Evolutionary conservation across 768 basidiomycete genomes (phyloP), one percentile per base, ranked within the genome.

Genomic region (Leccinum boreale): DNA sequence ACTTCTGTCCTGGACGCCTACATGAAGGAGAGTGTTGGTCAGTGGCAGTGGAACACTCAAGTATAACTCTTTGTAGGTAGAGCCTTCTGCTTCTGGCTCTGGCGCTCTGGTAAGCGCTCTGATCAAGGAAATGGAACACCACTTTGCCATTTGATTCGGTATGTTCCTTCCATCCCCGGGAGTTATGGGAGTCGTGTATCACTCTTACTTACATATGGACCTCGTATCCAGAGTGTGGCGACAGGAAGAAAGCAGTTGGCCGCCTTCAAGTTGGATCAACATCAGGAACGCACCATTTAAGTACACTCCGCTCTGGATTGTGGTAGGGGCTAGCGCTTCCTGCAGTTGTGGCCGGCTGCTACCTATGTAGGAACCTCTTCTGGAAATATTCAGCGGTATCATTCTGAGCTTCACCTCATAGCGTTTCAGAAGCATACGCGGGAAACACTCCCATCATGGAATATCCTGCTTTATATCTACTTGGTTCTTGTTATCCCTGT

Each of bases 61-160:
- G 3, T 7, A 14, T 15, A 17, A 17, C 24, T 36, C 24, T 3
- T 42, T 50, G n/a, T 65, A 90, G 87, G 80, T 93, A 21, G 85
- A 89, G 21, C 78, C 80, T 47, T 81, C 85, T 57, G 74, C 82
- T 10, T 88, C 97, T 64, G 82, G 84, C 2, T 85, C 86, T 3
- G 84, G 85, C 17, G 75, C 78, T 15, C 72, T 75, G 9, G 74
- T 97, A 9, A 80, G 81, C 28, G 69, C 73, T 7, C 85, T 97
- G 80, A 83, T 92, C 73, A 80, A 79, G 56, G 80, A 89, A 60
- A 83, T 89, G 74, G 93, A 98, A 67, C 80, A 81, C 1, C 73
- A 90, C 46, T 98, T 88, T 71, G 86, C 94, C 2, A 69, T 72
- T 23, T 79, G 84, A 21, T 98, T 98, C 63, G 82, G 92, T 93